Base-by-base conservation (phyloP, 1,139 yeast species). In the Taiozyma sp. region DNA sequence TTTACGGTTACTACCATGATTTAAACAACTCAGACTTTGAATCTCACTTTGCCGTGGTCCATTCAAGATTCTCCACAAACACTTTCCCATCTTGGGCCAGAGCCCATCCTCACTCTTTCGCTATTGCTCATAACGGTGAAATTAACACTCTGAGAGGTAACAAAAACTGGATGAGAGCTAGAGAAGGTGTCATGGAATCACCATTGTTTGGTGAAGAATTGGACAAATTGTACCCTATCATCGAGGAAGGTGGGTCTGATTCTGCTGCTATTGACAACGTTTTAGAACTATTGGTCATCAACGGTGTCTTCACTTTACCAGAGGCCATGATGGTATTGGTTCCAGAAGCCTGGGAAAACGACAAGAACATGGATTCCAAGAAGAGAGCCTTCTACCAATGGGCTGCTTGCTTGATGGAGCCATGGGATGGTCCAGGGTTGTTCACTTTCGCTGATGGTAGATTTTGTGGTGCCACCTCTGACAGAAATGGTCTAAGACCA, bases 41-140 rank as follows among this genome's bases (percentile, higher is more conserved):
- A 72, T 95, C 96, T 43, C 98, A 91, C 67, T 89, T 93, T 76
- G 96, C 97, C 22, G 79, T 93, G 50, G 98, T 91, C 47, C 99
- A 93, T 73, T 91, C 98, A 28, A 84, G 99, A 69, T 93, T 93
- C 77, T 90, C 97, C 50, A 93, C 99, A 47, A 93, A 93, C 72
- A 93, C 99, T 47, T 93, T 93, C 81, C 99, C 99, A 47, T 88
- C 97, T 24, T 93, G 99, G 99, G 99, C 93, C 72, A 83, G 99
- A 72, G 99, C 99, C 40, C 99, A 93, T 72, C 99, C 99, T 47
- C 79, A 50, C 14, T 50, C 53, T 2, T 50, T 47, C 22, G 53
- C 53, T 16, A 50, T 96, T 41, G 99, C 99, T 44, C 99, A 93
- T 74, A 93, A 93, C 69, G 99, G 99, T 77, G 99, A 93, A 73